Evolutionary conservation across 805 yeast species (phyloP).

Genomic region (Kurtzmaniella fragi): DNA sequence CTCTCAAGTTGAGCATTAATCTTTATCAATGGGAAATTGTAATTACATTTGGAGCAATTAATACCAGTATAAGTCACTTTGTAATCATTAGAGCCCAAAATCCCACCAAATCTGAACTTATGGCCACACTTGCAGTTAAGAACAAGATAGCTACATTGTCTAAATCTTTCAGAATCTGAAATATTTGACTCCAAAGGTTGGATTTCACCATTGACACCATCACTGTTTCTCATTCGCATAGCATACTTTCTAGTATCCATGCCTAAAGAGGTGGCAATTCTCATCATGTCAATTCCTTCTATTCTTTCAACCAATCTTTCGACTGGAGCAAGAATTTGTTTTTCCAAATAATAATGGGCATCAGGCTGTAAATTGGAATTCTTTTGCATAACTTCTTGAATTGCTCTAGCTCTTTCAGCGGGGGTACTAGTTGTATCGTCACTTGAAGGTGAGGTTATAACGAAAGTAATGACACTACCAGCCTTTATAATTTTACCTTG

Average conservation of each 20-base stretch:
- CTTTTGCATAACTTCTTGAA: constrained; percentile 63
- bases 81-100: constrained; percentile 58
- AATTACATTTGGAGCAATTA: constrained; percentile 59
- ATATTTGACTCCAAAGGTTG: constrained; percentile 79
- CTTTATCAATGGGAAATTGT: constrained; percentile 44
- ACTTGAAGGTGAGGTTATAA: constrained; percentile 51
- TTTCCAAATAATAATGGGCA: constrained; percentile 71
- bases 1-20: constrained; percentile 71
- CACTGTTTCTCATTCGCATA: constrained; percentile 33
- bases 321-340: constrained; percentile 87
- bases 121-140: constrained; percentile 61
- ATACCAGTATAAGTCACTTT: constrained; percentile 65
- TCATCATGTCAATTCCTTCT: constrained; percentile 78
- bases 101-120: constrained; percentile 68
- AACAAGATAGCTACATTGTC: constrained; percentile 50
- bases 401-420: constrained; percentile 81
- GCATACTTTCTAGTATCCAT: constrained; percentile 65
- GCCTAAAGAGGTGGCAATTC: constrained; percentile 74
- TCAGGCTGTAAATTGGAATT: constrained; percentile 59
- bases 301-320: constrained; percentile 81
- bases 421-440: constrained; percentile 32
- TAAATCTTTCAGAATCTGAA: constrained; percentile 78
- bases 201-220: constrained; percentile 34
- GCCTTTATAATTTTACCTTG: constrained; percentile 85
- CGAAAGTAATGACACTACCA: constrained; percentile 84